Conservation (phyloP, 2,329 filamentous ascomycete genomes). For the Diaporthe citri region DNA sequence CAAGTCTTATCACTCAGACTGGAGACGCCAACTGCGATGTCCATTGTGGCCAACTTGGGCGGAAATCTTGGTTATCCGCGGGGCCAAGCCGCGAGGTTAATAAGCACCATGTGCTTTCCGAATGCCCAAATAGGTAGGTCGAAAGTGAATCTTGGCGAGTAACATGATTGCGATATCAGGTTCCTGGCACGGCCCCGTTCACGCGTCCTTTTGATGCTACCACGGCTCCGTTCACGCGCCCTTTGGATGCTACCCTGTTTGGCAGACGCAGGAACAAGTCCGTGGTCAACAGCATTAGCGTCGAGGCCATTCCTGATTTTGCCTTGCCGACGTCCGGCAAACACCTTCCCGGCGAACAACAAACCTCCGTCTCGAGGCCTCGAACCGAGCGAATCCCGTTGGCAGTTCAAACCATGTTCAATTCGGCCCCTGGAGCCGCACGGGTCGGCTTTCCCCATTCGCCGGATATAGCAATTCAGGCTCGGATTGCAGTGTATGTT, state of each 20-base stretch:
- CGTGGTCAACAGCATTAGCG: not conserved
- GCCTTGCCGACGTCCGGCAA: not conserved
- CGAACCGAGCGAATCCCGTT: not conserved
- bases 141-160: not conserved
- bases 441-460: not conserved
- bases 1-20: too few species aligned
- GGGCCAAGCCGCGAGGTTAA: too few species aligned
- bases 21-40: too few species aligned
- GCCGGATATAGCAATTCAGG: not conserved
- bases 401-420: not conserved
- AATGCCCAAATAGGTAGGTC: not conserved
- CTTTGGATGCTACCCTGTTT: not conserved
- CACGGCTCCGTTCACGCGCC: not conserved
- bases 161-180: not conserved
- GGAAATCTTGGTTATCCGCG: not conserved
- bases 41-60: too few species aligned
- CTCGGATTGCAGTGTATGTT: not conserved
- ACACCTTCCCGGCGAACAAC: not conserved
- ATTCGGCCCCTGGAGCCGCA: not conserved
- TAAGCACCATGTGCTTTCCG: not conserved
- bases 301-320: not conserved
- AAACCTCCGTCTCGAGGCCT: not conserved
- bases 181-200: not conserved
- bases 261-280: not conserved
- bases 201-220: constrained; percentile 3